These are phyloP conservation scores for Vitis vinifera DNA, from an alignment of 164 flowering plant species.

Conservation along the genomic window DNA sequence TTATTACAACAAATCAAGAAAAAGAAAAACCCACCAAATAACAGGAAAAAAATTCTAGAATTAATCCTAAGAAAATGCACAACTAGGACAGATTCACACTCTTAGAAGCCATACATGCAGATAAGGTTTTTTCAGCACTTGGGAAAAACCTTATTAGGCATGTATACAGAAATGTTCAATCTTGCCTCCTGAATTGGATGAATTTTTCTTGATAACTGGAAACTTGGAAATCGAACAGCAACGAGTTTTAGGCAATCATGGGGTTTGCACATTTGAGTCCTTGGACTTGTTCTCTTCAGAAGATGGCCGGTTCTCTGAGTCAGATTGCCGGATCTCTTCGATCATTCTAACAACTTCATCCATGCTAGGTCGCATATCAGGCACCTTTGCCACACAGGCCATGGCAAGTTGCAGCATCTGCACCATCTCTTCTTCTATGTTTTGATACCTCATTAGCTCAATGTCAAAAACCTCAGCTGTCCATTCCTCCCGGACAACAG, in stretches of 20 bases:
- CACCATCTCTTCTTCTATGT: conserved; percentile 65
- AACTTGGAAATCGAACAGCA: neutral
- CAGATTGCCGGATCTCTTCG: conserved; percentile 47
- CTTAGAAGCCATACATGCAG: conserved; percentile 8
- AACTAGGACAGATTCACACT: conserved; percentile 12
- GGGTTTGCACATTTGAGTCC: conserved; percentile 48
- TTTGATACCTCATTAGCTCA: conserved; percentile 46
- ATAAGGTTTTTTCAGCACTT: neutral
- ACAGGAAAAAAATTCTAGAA: neutral
- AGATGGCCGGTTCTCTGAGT: conserved; percentile 44
- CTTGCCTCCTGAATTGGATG: neutral
- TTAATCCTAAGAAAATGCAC: conserved; percentile 7
- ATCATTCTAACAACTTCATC: conserved; percentile 66
- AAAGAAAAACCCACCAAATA: conserved; percentile 1
- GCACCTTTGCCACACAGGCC: conserved; percentile 54
- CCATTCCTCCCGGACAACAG: conserved; percentile 73
- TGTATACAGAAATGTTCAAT: neutral
- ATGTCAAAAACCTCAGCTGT: conserved; percentile 67
- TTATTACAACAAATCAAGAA: conserved; percentile 18
- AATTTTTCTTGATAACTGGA: neutral
- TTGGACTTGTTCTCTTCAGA: conserved; percentile 55
- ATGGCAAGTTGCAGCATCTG: conserved; percentile 66
- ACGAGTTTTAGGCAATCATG: conserved; percentile 16
- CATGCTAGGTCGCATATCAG: conserved; percentile 56
- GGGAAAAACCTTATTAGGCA: conserved; percentile 14